These are phyloP conservation scores for Hanseniaspora mollemarum DNA, from an alignment of 805 yeast species.

Conservation along the genomic window DNA sequence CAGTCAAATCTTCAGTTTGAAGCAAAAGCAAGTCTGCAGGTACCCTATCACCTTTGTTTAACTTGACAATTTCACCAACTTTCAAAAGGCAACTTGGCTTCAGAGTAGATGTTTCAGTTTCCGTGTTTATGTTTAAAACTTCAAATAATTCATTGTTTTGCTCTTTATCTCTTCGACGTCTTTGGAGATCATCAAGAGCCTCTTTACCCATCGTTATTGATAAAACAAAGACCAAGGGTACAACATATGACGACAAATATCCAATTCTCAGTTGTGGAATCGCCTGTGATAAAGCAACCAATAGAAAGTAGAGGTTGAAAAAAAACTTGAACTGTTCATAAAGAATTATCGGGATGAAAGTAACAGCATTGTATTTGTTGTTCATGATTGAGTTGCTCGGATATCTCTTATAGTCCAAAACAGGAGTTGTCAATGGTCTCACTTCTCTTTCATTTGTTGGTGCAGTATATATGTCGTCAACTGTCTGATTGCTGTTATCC, in stretches of 20 bases:
- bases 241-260: conserved; percentile 80
- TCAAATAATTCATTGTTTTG: conserved; percentile 77
- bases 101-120: conserved; percentile 24
- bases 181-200: conserved; percentile 83
- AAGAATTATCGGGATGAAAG: conserved; percentile 77
- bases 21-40: conserved; percentile 88
- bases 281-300: conserved; percentile 89
- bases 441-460: conserved; percentile 31
- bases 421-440: conserved; percentile 34
- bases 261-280: conserved; percentile 87
- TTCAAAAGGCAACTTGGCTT: conserved; percentile 51
- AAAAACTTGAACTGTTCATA: conserved; percentile 96
- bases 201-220: conserved; percentile 91
- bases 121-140: conserved; percentile 36
- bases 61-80: conserved; percentile 74
- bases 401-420: conserved; percentile 29
- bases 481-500: conserved; percentile 12
- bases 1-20: conserved; percentile 68
- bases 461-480: conserved; percentile 15
- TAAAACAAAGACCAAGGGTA: conserved; percentile 86
- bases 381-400: conserved; percentile 78
- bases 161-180: conserved; percentile 81
- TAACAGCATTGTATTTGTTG: conserved; percentile 81
- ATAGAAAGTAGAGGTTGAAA: conserved; percentile 78
- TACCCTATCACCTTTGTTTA: conserved; percentile 72